Base-by-base conservation (phyloP, 257 asterid genomes). In the Prunella vulgaris region DNA sequence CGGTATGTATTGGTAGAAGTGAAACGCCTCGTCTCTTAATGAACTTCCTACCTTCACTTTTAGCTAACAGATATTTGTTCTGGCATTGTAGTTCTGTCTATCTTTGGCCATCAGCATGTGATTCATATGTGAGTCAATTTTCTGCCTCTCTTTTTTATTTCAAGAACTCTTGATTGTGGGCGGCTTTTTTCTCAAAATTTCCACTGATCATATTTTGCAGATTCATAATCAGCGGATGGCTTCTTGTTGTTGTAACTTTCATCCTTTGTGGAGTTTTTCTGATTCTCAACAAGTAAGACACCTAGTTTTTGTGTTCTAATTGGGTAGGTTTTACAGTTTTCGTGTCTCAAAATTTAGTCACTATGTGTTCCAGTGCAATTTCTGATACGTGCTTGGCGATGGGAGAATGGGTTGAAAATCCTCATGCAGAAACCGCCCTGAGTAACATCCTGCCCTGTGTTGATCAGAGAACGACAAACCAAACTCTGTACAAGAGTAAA, bases 321-420 rank as follows among this genome's bases (percentile, higher is more conserved):
- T 7, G 15, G 46, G 28, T 27, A 13, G 13, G 10, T 52, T 9
- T 65, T 35, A 20, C 14, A 10, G 20, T 63, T 24, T 51, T 37
- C 30, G 37, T 65, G 24, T 7, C 58, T 53, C 40, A 64, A 52
- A 17, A 22, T 5, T 4, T 51, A 17, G 28, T 61, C 15, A 2
- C 60, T 76, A 13, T 69, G 57, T 60, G 56, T 77, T 77, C 37
- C 80, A 91, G 99, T 62, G 86, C 90, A 48, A 89, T 89, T 44
- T 54, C 91, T 0, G 99, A 94, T 68, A 89, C 97, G 9, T 89
- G 98, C 77, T 51, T 91, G 87, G 96, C 99, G 38, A 94, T 94
- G 99, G 93, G 89, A 60, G 99, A 94, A 72, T 94, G 99, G 99
- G 96, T 86, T 38, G 98, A 89, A 68, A 91, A 94, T 73, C 99